Base-by-base conservation (phyloP, 2,329 filamentous ascomycete genomes). In the Colletotrichum eremochloae region DNA sequence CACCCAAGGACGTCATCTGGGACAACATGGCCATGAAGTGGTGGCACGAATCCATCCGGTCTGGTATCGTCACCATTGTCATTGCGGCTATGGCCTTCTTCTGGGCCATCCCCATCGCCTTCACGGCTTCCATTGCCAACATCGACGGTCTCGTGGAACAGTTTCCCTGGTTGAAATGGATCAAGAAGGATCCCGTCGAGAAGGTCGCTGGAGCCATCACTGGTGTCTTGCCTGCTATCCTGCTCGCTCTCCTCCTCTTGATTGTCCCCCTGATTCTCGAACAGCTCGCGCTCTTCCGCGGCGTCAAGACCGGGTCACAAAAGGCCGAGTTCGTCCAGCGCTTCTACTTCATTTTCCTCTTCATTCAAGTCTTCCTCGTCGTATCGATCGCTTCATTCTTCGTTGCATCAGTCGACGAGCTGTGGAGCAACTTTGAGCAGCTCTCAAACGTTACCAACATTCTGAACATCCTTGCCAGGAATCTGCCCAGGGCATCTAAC, bases 1-100 rank as follows among this genome's bases (percentile, higher is more conserved):
- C 95, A 8, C 96, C 96, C 0, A 92, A 92, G 55, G 95, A 98
- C 79, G 94, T 99, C 11, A 88, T 97, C 52, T 99, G 96, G 96
- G 94, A 97, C 75, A 99, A 99, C 79, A 96, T 99, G 92, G 95
- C 94, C 0, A 93, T 98, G 76, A 91, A 89, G 67, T 98, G 96
- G 96, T 98, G 95, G 95, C 92, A 96, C 74, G 89, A 92, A 68
- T 97, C 96, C 87, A 78, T 94, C 40, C 90, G 94, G 38, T 91
- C 91, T 2, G 88, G 85, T 46, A 80, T 92, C 11, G 92, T 96
- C 14, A 83, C 94, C 40, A 81, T 84, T 9, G 76, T 93, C 33
- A 91, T 97, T 9, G 81, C 87, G 46, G 93, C 86, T 7, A 94
- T 98, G 88, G 89, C 97, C 62, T 86, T 98, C 75, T 88, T 96